Evolutionary conservation across 164 flowering plant genomes (phyloP).

Genomic region (Santalum album): DNA sequence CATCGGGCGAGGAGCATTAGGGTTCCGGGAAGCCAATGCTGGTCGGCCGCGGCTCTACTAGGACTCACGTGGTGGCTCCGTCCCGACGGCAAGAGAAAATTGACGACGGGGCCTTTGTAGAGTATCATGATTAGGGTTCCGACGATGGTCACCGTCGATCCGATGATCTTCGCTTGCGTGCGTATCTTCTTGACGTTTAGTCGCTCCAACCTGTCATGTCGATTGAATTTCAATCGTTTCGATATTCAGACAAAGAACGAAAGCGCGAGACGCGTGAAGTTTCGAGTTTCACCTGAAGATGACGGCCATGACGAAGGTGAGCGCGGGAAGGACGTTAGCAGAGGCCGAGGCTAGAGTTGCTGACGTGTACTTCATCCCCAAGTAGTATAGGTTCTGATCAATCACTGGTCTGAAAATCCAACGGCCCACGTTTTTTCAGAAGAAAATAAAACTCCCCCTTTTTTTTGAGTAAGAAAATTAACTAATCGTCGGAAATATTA

Average conservation of each 20-base stretch:
- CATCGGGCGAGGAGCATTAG: constrained; percentile 51
- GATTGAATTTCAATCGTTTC: too few relatives aligned
- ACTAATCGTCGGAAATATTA: too few relatives aligned
- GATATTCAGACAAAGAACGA: too few relatives aligned
- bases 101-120: constrained; percentile 74
- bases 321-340: constrained; percentile 64
- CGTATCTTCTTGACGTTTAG: constrained; percentile 45
- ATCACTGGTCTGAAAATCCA: constrained; percentile 62
- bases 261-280: too few relatives aligned
- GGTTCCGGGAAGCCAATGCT: constrained; percentile 64
- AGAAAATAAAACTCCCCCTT: too few relatives aligned
- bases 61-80: constrained; percentile 16
- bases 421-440: too few relatives aligned
- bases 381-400: constrained; percentile 73
- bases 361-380: constrained; percentile 66
- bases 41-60: constrained; percentile 12
- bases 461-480: too few relatives aligned
- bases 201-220: constrained; percentile 51
- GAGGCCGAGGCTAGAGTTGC: constrained; percentile 72
- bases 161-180: constrained; percentile 72
- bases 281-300: constrained; percentile 56
- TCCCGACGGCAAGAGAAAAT: constrained; percentile 23
- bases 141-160: constrained; percentile 49
- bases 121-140: constrained; percentile 92
- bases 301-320: constrained; percentile 81